phyloP scores from a whole-genome alignment of 2,329 filamentous ascomycete species.

The Tolypocladium ophioglossoides region DNA sequence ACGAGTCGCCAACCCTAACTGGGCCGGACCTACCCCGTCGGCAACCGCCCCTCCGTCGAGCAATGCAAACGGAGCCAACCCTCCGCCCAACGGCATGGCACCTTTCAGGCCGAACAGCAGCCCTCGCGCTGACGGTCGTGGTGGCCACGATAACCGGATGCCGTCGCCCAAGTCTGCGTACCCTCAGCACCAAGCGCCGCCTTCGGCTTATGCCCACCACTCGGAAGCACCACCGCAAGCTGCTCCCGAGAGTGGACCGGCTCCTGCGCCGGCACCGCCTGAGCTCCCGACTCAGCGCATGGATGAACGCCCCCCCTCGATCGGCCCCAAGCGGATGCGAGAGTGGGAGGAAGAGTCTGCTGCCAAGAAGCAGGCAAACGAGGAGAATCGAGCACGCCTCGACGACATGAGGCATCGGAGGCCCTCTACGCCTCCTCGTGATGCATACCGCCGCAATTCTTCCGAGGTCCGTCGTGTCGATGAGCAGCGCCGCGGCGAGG shows the following conservation, averaged over 20 bases:
- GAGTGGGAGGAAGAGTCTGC: slow-evolving; percentile 85
- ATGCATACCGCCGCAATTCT: slow-evolving; percentile 66
- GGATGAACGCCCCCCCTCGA: slow-evolving; percentile 67
- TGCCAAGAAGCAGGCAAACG: slow-evolving; percentile 77
- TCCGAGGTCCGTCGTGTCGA: slow-evolving; percentile 60
- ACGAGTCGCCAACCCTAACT: slow-evolving; percentile 50
- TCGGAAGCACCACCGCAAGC: slow-evolving; percentile 49
- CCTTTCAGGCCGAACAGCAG: slow-evolving; percentile 64
- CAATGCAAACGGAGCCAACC: slow-evolving; percentile 23
- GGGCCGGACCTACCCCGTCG: slow-evolving; percentile 41
- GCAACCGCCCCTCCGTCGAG: slow-evolving; percentile 25
- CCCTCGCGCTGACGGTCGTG: slow-evolving; percentile 70
- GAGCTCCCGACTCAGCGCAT: slow-evolving; percentile 55
- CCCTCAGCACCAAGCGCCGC: slow-evolving; percentile 56
- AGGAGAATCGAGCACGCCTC: slow-evolving; percentile 76
- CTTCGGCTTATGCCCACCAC: slow-evolving; percentile 55
- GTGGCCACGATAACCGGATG: slow-evolving; percentile 69
- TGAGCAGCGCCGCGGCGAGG: slow-evolving; percentile 50
- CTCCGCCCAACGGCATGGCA: slow-evolving; percentile 46
- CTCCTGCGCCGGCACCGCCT: slow-evolving; percentile 39
- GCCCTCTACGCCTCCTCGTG: slow-evolving; percentile 61
- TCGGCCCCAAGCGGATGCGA: slow-evolving; percentile 70
- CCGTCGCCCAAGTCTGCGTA: slow-evolving; percentile 87
- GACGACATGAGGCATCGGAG: slow-evolving; percentile 77
- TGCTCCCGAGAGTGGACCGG: slow-evolving; percentile 45